Evolutionary conservation across 2,329 filamentous ascomycete species (phyloP), one percentile per base, ranked within the genome.

Genomic region (Plectosphaerella cucumerina): DNA sequence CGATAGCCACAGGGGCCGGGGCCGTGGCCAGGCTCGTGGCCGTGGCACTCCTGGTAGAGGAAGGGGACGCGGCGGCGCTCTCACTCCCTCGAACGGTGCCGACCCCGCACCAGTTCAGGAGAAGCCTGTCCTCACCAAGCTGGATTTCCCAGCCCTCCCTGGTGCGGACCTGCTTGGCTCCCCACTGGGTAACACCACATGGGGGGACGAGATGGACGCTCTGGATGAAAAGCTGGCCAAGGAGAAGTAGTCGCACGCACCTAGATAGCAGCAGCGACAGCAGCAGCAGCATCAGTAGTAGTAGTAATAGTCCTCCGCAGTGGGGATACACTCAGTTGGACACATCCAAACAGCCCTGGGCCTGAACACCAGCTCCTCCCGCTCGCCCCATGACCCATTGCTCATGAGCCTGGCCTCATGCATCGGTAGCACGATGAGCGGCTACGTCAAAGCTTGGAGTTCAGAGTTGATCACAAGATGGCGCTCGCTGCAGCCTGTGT

Each of bases 121-220:
- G 37, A 62, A 70, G 50, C 59, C 63, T 4, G 66, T 65, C 2
- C 63, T 69, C 2, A 64, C 58, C 8, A 51, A 57, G 0, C 68
- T 71, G 0, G 72, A 72, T 31, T 75, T 74, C 57, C 73, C 72
- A 3, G 65, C 70, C 0, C 59, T 75, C 34, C 70, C 72, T 3
- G 51, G 51, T 14, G 45, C 42, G 15, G 53, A 53, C 4, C 41
- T 53, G 18, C 54, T 65, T n/a, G 63, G 66, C 50, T 69, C 71
- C 6, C 65, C 71, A 8, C 66, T 66, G 1, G 59, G 73, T 17
- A 72, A 74, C 9, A 72, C 67, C 11, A 69, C 76, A 50, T 83
- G 80, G 80, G 80, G 77, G 47, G 80, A 84, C 34, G 80, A 84
- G 65, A 78, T 83, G 71, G 77, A 77, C 46, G 75, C 70, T 5